Evolutionary conservation across 2,329 filamentous ascomycete species (phyloP).

Genomic region (Colletotrichum liaoningense): DNA sequence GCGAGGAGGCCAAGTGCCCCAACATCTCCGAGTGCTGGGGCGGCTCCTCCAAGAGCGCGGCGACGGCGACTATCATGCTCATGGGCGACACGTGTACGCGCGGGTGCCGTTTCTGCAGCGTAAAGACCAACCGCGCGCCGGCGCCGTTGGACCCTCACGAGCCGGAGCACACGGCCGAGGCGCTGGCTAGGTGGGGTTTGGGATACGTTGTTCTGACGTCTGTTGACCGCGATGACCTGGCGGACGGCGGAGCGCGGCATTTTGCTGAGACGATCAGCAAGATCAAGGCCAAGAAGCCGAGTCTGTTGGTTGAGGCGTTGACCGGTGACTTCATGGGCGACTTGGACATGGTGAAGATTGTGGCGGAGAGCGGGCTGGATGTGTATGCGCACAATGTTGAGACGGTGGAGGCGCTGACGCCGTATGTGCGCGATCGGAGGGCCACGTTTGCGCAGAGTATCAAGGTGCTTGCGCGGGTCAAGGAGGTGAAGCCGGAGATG

Average conservation of each 20-base stretch:
- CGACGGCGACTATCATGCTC: slow-evolving; percentile 98
- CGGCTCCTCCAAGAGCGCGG: slow-evolving; percentile 85
- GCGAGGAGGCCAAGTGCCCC: slow-evolving; percentile 95
- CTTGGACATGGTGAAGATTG: slow-evolving; percentile 84
- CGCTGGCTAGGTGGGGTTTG: slow-evolving; percentile 89
- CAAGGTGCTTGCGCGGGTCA: slow-evolving; percentile 82
- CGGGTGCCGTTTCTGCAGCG: slow-evolving; percentile 95
- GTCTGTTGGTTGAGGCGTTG: slow-evolving; percentile 83
- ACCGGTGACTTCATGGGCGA: slow-evolving; percentile 91
- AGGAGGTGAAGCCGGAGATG: slow-evolving; percentile 77
- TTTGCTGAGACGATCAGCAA: slow-evolving; percentile 94
- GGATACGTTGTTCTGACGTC: slow-evolving; percentile 95
- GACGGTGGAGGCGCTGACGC: slow-evolving; percentile 91
- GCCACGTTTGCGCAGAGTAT: slow-evolving; percentile 91
- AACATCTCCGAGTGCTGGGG: slow-evolving; percentile 99
- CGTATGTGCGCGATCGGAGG: slow-evolving; percentile 87
- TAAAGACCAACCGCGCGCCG: slow-evolving; percentile 85
- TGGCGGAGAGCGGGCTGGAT: slow-evolving; percentile 89
- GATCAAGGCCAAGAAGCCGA: slow-evolving; percentile 87
- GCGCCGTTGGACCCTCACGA: slow-evolving; percentile 92
- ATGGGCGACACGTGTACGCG: slow-evolving; percentile 99
- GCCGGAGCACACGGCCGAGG: slow-evolving; percentile 96
- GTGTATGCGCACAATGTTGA: slow-evolving; percentile 98
- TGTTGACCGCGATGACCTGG: slow-evolving; percentile 93
- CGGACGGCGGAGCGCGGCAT: slow-evolving; percentile 88